A percentile compares a stretch with the other conserved stretches of the same genome.
These are phyloP conservation scores for Delonix regia DNA, from an alignment of 306 rosid genomes.

Conservation along the genomic window DNA sequence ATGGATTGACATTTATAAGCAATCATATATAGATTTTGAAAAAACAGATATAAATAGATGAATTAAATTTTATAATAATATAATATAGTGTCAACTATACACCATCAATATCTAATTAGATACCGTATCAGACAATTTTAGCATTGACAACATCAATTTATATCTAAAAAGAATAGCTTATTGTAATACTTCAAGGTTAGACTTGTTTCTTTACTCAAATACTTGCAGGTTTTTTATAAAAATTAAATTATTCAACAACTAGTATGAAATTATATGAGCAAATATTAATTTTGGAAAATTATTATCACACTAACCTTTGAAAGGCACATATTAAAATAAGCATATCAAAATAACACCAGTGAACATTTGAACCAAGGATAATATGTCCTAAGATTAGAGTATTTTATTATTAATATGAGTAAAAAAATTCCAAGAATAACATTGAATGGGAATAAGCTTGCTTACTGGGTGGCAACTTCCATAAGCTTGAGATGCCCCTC, in stretches of 20 bases:
- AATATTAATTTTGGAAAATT: conserved; percentile 14
- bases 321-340: conserved; percentile 23
- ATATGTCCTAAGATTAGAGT: background rate
- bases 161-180: conserved; percentile 7
- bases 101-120: conserved; percentile 17
- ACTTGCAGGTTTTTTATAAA: background rate
- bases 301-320: background rate
- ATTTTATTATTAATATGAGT: conserved; percentile 11
- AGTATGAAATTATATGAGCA: background rate
- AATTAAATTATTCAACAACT: conserved; percentile 14
- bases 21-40: conserved; percentile 16
- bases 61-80: background rate
- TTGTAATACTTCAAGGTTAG: background rate
- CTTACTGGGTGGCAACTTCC: conserved; percentile 84
- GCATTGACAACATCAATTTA: conserved; percentile 5
- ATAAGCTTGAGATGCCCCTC: conserved; percentile 86
- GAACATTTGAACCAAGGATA: background rate
- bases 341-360: conserved; percentile 19
- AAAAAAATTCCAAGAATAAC: conserved; percentile 7
- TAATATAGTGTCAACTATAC: background rate
- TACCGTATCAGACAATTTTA: background rate
- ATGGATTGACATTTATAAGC: conserved; percentile 13
- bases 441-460: background rate
- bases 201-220: background rate
- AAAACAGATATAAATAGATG: background rate